Evolutionary conservation across 495 filamentous ascomycete species (phyloP), one percentile per base, ranked within the genome.

Genomic region (Penicillium arizonense): DNA sequence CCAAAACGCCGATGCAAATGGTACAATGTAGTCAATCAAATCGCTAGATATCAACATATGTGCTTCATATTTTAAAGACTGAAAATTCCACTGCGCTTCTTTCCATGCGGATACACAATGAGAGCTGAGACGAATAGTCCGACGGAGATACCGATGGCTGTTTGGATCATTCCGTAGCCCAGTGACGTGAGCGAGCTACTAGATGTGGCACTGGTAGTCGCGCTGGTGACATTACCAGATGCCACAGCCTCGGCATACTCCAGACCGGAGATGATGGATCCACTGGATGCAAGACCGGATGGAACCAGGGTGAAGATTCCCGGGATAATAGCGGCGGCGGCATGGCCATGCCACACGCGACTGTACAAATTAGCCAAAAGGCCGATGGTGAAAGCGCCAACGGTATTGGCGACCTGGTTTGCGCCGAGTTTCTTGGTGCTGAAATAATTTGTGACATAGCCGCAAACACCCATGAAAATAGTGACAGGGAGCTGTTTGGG

Each of bases 281-380:
- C 92, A 21, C 78, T 80, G 3, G 88, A 88, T 3, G 92, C 89
- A 18, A 97, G 74, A 6, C 91, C 91, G 4, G 85, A 89, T 2
- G 92, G 92, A 3, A 97, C 92, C 45, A 92, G 86, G 3, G 96
- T 90, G 63, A 96, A 95, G 57, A 97, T 96, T n/a, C 87, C 91
- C 1, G 92, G 92, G 3, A 97, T 74, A 66, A 96, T 87, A 14
- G 88, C 87, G 0, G 88, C 88, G 2, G 90, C 91, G 0, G 92
- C 90, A 30, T 95, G 80, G 4, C 89, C 90, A 60, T 92, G 86
- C 61, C 86, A 80, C 12, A 90, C 44, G 5, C 92, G 81, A 4
- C 86, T 87, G 69, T 96, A 96, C 11, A 94, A 52, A 63, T 96
- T 96, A 18, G 89, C 91, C 20, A 90, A 64, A 0, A 95, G 77